These are phyloP conservation scores for Syzygium aqueum DNA, from an alignment of 345 rosid genomes.

Conservation along the genomic window DNA sequence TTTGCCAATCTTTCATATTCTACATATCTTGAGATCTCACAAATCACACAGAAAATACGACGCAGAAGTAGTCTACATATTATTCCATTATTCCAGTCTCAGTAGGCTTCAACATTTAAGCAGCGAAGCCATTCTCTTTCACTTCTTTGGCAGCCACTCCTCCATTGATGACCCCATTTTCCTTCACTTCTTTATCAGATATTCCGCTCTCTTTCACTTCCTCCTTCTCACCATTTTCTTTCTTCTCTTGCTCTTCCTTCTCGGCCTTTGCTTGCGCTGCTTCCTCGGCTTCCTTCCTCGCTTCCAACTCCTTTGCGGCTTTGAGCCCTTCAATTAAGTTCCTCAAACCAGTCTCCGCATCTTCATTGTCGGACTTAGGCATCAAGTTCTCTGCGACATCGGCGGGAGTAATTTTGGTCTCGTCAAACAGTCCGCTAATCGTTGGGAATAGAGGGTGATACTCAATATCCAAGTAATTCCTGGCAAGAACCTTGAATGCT, in stretches of 20 bases:
- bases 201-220: not conserved
- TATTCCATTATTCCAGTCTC: not conserved
- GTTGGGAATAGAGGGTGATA: not conserved
- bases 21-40: too few species aligned
- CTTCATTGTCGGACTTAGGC: not conserved
- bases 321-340: not conserved
- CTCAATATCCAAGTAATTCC: conserved; percentile 5
- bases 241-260: not conserved
- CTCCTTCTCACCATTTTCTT: not conserved
- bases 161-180: not conserved
- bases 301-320: not conserved
- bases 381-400: conserved; percentile 9
- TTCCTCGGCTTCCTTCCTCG: not conserved
- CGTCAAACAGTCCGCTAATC: not conserved
- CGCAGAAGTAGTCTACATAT: not conserved
- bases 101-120: not conserved
- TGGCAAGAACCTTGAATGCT: conserved; percentile 6
- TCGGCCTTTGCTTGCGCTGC: not conserved
- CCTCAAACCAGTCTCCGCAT: not conserved
- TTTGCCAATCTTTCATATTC: not conserved
- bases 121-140: not conserved
- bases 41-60: not conserved
- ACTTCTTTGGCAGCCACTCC: not conserved
- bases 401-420: conserved; percentile 1
- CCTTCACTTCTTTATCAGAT: not conserved